phyloP scores from a whole-genome alignment of 768 basidiomycete species.

The Omphalotus guepiniiformis region DNA sequence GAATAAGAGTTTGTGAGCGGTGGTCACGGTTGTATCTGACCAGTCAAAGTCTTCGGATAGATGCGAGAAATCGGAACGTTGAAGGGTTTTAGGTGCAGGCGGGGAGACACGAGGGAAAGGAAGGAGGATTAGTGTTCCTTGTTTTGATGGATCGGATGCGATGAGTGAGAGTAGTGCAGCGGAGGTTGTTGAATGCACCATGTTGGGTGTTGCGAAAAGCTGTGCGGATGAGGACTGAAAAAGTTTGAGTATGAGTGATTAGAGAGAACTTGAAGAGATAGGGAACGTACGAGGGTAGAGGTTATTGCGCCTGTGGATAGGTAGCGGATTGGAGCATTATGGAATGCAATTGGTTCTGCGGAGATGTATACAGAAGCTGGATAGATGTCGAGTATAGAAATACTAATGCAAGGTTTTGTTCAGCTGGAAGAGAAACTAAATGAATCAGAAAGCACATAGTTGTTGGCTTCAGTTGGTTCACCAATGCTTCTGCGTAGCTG shows the following conservation, averaged over 20 bases:
- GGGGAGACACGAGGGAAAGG: conserved; percentile 42
- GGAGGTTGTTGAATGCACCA: conserved; percentile 45
- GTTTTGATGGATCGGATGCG: conserved; percentile 6
- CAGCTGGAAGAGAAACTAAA: neutral
- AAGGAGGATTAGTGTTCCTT: conserved; percentile 39
- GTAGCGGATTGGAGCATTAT: conserved; percentile 51
- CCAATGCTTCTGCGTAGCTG: conserved; percentile 38
- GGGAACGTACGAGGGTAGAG: conserved; percentile 4
- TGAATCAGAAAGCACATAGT: neutral
- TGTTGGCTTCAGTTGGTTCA: conserved; percentile 41
- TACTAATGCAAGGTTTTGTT: conserved; percentile 25
- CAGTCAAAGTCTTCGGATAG: conserved; percentile 34
- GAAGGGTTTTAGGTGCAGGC: conserved; percentile 37
- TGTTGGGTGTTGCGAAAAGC: conserved; percentile 51
- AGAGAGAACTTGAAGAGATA: conserved; percentile 4
- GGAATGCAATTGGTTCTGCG: conserved; percentile 25
- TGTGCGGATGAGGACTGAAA: conserved; percentile 30
- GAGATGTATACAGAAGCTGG: conserved; percentile 45
- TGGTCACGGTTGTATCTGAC: conserved; percentile 28
- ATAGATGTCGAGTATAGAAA: conserved; percentile 52
- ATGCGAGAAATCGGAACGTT: conserved; percentile 27
- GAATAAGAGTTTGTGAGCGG: conserved; percentile 34
- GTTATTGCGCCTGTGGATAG: conserved; percentile 29
- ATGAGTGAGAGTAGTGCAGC: conserved; percentile 48
- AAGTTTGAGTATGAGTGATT: neutral